Evolutionary conservation across 2,329 filamentous ascomycete species (phyloP), one percentile per base, ranked within the genome.

Genomic region (Mollisia scopiformis): DNA sequence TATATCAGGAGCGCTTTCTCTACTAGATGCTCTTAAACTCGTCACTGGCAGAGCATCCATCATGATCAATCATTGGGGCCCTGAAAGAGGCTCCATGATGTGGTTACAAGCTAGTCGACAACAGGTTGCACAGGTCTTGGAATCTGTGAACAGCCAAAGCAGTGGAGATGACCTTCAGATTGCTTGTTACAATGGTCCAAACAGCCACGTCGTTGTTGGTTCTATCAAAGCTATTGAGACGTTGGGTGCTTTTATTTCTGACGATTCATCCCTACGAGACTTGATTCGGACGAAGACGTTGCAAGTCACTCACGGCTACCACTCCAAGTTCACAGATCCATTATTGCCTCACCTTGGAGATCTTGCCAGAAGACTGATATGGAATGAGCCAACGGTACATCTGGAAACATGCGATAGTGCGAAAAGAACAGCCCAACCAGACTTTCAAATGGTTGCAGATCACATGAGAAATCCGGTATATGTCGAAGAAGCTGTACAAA

Each of bases 71-170:
- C 31, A 52, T 13, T 79, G 76, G 75, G 73, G 75, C 1, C 6
- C 62, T 0, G 76, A 78, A 6, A 43, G 39, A 5, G 77, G 76
- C 0, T 39, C 67, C 2, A 79, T 79, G 77, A 23, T 77, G 11
- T 67, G 72, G 1, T 39, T 75, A 10, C 61, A 72, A 23, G 55
- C 28, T 13, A 49, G 65, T 33, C 52, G 35, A 5, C 33, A 49
- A 2, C 30, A 21, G 14, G 57, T 67, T 1, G 19, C 62, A n/a
- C 39, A 57, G 7, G 27, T 67, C 7, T 21, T 68, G 16, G 10
- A 37, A 13, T 27, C 33, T 3, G 41, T 39, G 33, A 58, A 46
- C 25, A 13, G 19, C 25, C 21, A 52, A 11, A 6, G 14, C 7
- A 21, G 6, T 4, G 28, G n/a, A 2, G 55, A 55, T 11, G 14